phyloP scores from a whole-genome alignment of 75 land plant genomes.

The Cryptomeria japonica region DNA sequence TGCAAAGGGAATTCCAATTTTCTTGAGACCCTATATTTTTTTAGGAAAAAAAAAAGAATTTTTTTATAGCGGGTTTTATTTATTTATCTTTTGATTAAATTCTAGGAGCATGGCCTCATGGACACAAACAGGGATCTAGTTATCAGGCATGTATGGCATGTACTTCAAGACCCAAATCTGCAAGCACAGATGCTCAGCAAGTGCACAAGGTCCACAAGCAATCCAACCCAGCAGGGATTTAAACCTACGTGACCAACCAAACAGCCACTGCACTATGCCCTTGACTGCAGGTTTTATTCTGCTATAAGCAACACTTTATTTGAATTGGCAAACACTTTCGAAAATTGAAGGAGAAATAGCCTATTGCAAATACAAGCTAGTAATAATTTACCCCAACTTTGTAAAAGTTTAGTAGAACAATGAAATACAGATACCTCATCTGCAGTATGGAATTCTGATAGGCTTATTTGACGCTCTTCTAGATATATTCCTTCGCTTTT shows the following conservation, averaged over 20 bases:
- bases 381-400: neutral
- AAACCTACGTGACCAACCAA: too few relatives aligned
- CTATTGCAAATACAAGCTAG: neutral
- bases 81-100: too few relatives aligned
- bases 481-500: constrained; percentile 62
- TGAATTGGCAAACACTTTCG: neutral
- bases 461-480: constrained; percentile 73
- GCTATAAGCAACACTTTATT: neutral
- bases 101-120: too few relatives aligned
- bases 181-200: too few relatives aligned
- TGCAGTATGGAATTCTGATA: constrained; percentile 94
- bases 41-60: neutral
- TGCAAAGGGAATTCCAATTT: neutral
- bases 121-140: too few relatives aligned
- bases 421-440: constrained; percentile 73
- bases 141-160: too few relatives aligned
- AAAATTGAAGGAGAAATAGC: neutral
- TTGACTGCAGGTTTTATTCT: neutral
- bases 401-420: neutral
- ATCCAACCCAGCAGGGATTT: too few relatives aligned
- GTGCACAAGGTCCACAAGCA: too few relatives aligned
- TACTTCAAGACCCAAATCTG: too few relatives aligned
- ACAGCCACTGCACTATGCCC: too few relatives aligned
- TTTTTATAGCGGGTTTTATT: neutral
- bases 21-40: neutral